Base-by-base conservation (phyloP, 2,329 filamentous ascomycete genomes). In the Parafenestella ontariensis region DNA sequence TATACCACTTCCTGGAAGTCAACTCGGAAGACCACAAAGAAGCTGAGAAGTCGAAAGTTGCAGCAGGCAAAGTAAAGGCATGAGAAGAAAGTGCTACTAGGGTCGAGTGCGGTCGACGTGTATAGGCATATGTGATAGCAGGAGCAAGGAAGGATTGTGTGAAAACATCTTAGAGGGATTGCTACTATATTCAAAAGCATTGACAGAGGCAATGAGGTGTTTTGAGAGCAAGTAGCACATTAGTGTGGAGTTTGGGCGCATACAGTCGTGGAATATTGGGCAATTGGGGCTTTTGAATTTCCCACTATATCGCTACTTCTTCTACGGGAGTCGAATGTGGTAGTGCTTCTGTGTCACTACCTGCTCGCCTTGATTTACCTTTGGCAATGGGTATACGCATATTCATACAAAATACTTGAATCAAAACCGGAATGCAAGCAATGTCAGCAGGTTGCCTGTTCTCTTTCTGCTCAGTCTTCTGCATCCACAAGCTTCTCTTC, bases 1-100 rank as follows among this genome's bases (percentile, higher is more conserved):
- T 96, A 24, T 98, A 99, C 79, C 92, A 98, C 78, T 98, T 96
- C 80, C 87, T 99, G 69, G 94, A 98, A 76, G 86, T 96, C 81
- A 98, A 99, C 73, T 86, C 91, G n/a, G 82, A 84, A 62, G 84
- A 88, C 54, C 68, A 76, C 48, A 64, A 63, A 23, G 52, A 62
- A 18, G 58, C 61, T 17, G 61, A 69, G 54, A 72, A 74, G 53
- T 58, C 65, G 23, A 72, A 68, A 49, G 54, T 49, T 28, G 62
- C 61, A 33, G 56, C 61, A 23, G 67, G 56, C 37, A 76, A 75
- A 56, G 64, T 59, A 7, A 75, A 70, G 65, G 52, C 50, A 42
- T 56, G 37, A 56, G 49, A 70, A 64, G 50, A 49, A 40, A 54
- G 37, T 52, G 46, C 43, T 21, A 44, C 33, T 24, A 9, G 17